Conservation (phyloP, 441 rosid genomes). For the Erodium moschatum region DNA sequence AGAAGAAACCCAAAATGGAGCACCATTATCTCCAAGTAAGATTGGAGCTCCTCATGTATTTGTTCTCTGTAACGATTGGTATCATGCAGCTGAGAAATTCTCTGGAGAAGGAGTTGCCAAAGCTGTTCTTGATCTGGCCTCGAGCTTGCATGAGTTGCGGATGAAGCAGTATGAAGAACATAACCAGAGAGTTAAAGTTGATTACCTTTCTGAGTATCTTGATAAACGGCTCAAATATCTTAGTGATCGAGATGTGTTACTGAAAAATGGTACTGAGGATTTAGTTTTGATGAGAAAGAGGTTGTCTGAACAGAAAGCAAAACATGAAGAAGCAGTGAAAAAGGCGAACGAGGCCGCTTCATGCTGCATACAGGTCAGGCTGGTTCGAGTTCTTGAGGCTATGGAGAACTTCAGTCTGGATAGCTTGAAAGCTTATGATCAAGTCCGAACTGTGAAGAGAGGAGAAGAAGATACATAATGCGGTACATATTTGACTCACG, state of each 20-base stretch:
- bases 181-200: conserved; percentile 13
- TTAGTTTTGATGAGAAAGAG: conserved; percentile 20
- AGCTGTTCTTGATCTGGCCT: conserved; percentile 28
- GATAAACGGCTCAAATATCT: conserved; percentile 7
- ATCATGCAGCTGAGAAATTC: conserved; percentile 26
- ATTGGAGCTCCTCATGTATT: conserved; percentile 35
- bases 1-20: no score
- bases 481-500: background rate
- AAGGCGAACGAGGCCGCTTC: conserved; percentile 28
- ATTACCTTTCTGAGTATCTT: conserved; percentile 14
- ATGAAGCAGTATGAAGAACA: conserved; percentile 31
- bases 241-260: background rate
- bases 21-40: no score
- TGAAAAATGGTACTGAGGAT: conserved; percentile 1
- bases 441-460: conserved; percentile 17
- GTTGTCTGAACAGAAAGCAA: conserved; percentile 22
- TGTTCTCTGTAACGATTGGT: conserved; percentile 32
- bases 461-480: background rate
- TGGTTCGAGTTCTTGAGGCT: conserved; percentile 28
- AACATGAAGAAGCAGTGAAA: conserved; percentile 24
- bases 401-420: conserved; percentile 22
- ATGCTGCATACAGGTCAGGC: conserved; percentile 18
- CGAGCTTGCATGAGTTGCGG: conserved; percentile 27
- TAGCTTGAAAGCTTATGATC: conserved; percentile 27
- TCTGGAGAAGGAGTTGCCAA: conserved; percentile 29